Conservation (phyloP, 2,329 filamentous ascomycete genomes). For the Pseudogymnoascus sp. region DNA sequence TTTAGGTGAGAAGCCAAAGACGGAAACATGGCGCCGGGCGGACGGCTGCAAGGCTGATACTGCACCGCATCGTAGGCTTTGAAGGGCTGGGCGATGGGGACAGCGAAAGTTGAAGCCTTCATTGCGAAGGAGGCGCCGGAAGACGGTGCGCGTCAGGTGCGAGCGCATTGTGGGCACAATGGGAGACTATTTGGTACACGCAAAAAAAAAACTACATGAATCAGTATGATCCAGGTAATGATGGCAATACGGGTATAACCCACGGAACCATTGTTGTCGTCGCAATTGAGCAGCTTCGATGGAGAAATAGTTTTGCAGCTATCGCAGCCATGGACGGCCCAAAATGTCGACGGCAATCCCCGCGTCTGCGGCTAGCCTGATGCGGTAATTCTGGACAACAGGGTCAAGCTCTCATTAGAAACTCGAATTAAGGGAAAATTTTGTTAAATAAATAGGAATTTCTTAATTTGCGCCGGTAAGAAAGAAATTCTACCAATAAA, state of each 20-base stretch:
- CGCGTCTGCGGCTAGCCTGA: background rate
- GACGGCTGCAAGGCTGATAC: constrained; percentile 22
- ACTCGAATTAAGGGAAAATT: background rate
- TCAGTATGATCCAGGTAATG: background rate
- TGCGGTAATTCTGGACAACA: constrained; percentile 1
- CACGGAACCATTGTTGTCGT: background rate
- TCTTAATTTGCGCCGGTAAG: background rate
- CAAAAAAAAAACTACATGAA: background rate
- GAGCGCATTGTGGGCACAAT: constrained; percentile 47
- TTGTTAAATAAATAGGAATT: background rate
- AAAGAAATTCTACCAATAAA: background rate
- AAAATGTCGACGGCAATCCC: constrained; percentile 7
- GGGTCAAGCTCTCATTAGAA: background rate
- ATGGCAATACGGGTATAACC: background rate
- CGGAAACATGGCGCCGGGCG: constrained; percentile 47
- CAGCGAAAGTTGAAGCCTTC: constrained; percentile 31
- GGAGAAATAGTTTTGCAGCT: constrained; percentile 1
- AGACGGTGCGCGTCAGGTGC: constrained; percentile 51
- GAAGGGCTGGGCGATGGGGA: constrained; percentile 17
- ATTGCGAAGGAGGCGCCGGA: constrained; percentile 46
- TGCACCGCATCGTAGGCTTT: constrained; percentile 31
- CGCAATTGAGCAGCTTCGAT: background rate
- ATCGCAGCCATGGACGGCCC: background rate
- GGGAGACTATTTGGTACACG: background rate
- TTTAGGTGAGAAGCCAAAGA: constrained; percentile 56